Conservation (phyloP, 345 rosid genomes). For the Aethionema arabicum region DNA sequence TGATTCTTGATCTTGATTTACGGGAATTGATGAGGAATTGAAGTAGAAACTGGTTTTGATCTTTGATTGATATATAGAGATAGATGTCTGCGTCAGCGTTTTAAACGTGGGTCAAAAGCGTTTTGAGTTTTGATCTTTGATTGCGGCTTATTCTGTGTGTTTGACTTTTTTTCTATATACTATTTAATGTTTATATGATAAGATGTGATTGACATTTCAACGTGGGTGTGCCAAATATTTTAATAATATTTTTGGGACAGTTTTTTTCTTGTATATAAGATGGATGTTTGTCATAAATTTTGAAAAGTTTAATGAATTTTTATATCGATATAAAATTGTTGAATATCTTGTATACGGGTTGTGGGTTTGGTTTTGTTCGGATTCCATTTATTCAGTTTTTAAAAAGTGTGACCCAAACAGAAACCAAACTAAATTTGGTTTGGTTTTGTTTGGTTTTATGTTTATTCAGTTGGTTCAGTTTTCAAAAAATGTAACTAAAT, state of each 20-base stretch:
- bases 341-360: no score
- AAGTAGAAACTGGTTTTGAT: constrained; percentile 14
- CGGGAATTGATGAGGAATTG: not conserved
- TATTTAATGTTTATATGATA: no score
- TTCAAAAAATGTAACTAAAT: no score
- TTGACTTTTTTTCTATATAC: constrained; percentile 13
- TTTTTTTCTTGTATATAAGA: not conserved
- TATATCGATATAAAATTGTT: no score
- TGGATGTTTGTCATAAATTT: not conserved
- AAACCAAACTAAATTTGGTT: no score
- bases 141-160: constrained; percentile 27
- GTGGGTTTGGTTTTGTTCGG: no score
- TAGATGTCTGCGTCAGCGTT: constrained; percentile 12
- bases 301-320: no score
- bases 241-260: not conserved
- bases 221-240: constrained; percentile 26
- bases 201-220: constrained; percentile 23
- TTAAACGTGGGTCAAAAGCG: constrained; percentile 23
- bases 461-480: no score
- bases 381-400: no score
- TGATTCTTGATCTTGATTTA: no score
- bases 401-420: no score
- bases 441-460: no score
- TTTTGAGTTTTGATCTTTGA: constrained; percentile 18
- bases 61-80: not conserved